These are phyloP conservation scores for Trichoderma koningiopsis DNA, from an alignment of 2,329 filamentous ascomycete genomes.

Conservation along the genomic window DNA sequence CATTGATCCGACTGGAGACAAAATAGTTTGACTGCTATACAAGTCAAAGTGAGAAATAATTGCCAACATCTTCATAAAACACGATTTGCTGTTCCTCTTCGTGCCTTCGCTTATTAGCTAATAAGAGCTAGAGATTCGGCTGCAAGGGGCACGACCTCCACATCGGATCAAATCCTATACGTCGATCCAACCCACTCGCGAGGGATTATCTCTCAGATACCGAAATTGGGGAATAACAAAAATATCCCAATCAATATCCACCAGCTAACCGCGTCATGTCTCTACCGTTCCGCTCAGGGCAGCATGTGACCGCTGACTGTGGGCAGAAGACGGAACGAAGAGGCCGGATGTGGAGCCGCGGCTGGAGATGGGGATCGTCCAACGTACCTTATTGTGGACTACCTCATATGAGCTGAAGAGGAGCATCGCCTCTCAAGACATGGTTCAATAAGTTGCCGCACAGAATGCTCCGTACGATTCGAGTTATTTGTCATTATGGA, in stretches of 20 bases:
- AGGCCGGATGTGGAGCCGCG: not conserved
- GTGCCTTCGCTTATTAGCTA: not conserved
- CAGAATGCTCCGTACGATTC: not conserved
- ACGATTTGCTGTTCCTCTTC: not conserved
- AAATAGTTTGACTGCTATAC: not conserved
- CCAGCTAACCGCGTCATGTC: conserved; percentile 5
- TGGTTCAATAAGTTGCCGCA: not conserved
- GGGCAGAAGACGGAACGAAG: not conserved
- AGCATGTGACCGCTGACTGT: not conserved
- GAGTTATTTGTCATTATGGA: not conserved
- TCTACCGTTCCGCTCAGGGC: not conserved
- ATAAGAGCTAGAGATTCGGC: not conserved
- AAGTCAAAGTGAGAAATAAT: not conserved
- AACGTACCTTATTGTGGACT: not conserved
- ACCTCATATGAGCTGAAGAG: not conserved
- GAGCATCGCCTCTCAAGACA: not conserved
- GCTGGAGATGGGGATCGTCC: not conserved
- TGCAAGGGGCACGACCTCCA: conserved; percentile 8
- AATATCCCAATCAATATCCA: not conserved
- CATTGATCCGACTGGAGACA: not conserved
- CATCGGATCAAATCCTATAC: conserved; percentile 12
- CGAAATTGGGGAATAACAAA: not conserved
- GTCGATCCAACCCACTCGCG: not conserved
- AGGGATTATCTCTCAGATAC: not conserved
- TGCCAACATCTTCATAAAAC: not conserved